Evolutionary conservation across 1,284 basidiomycete genomes (phyloP).

Genomic region (Heterobasidion parviporum): DNA sequence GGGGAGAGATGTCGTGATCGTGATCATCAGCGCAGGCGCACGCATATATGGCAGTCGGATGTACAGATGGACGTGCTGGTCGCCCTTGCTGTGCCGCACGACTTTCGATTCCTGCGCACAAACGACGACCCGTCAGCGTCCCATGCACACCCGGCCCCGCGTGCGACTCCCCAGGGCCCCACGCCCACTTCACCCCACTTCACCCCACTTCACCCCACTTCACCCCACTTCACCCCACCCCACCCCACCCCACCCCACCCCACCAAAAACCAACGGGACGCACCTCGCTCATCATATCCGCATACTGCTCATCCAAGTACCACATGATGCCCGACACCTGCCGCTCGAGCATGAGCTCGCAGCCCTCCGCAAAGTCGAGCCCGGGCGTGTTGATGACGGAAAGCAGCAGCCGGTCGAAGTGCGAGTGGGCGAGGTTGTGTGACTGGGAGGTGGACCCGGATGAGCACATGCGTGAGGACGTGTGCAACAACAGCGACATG

Average conservation of each 20-base stretch:
- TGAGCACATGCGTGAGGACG: too few species aligned
- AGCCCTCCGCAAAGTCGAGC: slow-evolving; percentile 61
- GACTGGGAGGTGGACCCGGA: too few species aligned
- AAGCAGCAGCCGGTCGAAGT: slow-evolving; percentile 64
- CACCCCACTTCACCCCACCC: too few species aligned
- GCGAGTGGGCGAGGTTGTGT: too few species aligned
- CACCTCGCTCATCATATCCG: slow-evolving; percentile 78
- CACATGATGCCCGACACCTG: slow-evolving; percentile 64
- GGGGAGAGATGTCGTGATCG: slow-evolving; percentile 1
- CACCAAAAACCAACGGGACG: slow-evolving; percentile 16
- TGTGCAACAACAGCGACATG: too few species aligned
- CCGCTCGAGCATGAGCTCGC: slow-evolving; percentile 67
- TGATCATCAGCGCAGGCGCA: not conserved
- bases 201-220: too few species aligned
- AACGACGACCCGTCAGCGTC: not conserved
- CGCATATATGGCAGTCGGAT: slow-evolving; percentile 18
- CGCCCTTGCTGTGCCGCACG: slow-evolving; percentile 72
- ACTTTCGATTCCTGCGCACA: slow-evolving; percentile 70
- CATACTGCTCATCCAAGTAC: slow-evolving; percentile 70
- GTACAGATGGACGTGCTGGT: slow-evolving; percentile 78
- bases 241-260: not conserved
- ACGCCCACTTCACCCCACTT: too few species aligned
- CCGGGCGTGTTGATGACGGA: slow-evolving; percentile 79
- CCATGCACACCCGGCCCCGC: not conserved
- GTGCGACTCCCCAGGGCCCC: too few species aligned